These are phyloP conservation scores for Heritiera fomes DNA, from an alignment of 345 rosid species.

Conservation along the genomic window DNA sequence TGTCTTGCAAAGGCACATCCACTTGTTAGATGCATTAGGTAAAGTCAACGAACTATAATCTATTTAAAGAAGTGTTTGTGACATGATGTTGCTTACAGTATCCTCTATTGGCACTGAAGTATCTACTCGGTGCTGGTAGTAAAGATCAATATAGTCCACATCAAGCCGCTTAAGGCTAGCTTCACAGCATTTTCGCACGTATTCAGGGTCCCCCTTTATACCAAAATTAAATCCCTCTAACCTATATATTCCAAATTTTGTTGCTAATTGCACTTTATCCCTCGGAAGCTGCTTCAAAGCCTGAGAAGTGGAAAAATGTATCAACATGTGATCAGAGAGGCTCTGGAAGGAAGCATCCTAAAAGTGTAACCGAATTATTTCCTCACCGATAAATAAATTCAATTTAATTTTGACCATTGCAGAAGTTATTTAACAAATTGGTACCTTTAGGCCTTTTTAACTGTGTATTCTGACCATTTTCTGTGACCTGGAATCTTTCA, in stretches of 20 bases:
- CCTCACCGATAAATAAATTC: neutral
- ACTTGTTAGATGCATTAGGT: neutral
- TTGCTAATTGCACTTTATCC: slow-evolving; percentile 50
- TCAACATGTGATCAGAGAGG: neutral
- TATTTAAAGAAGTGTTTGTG: neutral
- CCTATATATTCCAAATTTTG: slow-evolving; percentile 42
- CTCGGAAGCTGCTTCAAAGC: slow-evolving; percentile 56
- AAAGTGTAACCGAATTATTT: neutral
- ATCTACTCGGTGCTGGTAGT: slow-evolving; percentile 57
- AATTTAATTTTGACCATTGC: neutral
- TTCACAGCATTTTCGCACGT: slow-evolving; percentile 53
- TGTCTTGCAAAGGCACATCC: slow-evolving; percentile 7
- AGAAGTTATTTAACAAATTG: neutral
- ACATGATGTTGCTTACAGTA: slow-evolving; percentile 32
- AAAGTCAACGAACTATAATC: neutral
- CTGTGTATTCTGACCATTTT: neutral
- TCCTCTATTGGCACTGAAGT: slow-evolving; percentile 56
- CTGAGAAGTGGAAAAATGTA: slow-evolving; percentile 24
- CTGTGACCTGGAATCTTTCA: neutral
- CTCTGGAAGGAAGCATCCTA: neutral
- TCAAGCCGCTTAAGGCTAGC: slow-evolving; percentile 50
- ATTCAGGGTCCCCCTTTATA: slow-evolving; percentile 43
- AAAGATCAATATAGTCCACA: slow-evolving; percentile 55
- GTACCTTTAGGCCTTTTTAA: neutral
- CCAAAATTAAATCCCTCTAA: slow-evolving; percentile 23